Base-by-base conservation (phyloP, 352 stramenopile species). In the Globisporangium camurandrum region DNA sequence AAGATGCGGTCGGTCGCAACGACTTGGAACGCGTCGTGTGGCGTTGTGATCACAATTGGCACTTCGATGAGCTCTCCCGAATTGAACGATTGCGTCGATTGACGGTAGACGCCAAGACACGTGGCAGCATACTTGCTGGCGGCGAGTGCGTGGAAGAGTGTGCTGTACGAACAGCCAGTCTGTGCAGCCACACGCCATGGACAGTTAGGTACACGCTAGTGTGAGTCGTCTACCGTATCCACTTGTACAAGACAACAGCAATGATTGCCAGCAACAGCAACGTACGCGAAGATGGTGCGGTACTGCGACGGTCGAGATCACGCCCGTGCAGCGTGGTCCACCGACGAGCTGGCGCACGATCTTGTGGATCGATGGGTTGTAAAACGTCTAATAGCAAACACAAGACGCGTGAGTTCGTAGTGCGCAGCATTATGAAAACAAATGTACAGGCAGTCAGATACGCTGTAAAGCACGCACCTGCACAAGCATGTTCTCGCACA, bases 401-500 rank as follows among this genome's bases (percentile, higher is more conserved):
- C 11, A 5, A n/a, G 11, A 17, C 17, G 8, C 33, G 33, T 20
- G 33, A 17, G 12, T 20, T 14, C 6, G 2, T 39, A 5, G 2
- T 37, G 8, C 19, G 2, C 4, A n/a, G 14, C 17, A 39, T 20
- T 16, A 38, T 11, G 12, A 14, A 37, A 7, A 36, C 14, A 53
- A 8, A 24, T 9, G 17, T 4, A 24, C 41, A 57, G 33, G 12
- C 37, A 37, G 19, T 17, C 10, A 40, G 19, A 40, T 7, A 40
- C n/a, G 41, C 9, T 1, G 19, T 12, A 27, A 17, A 17, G 7
- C 5, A 20, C 56, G 24, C 56, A 85, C 73, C 70, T 86, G 75
- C 1, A 84, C 75, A 30, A 89, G 66, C 75, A 93, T 88, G 52
- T 90, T 93, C 60, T 93, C 83, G 45, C 83, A 91, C 22, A 93